Conservation (phyloP, 2,329 filamentous ascomycete species). For the Neonectria coccinea region DNA sequence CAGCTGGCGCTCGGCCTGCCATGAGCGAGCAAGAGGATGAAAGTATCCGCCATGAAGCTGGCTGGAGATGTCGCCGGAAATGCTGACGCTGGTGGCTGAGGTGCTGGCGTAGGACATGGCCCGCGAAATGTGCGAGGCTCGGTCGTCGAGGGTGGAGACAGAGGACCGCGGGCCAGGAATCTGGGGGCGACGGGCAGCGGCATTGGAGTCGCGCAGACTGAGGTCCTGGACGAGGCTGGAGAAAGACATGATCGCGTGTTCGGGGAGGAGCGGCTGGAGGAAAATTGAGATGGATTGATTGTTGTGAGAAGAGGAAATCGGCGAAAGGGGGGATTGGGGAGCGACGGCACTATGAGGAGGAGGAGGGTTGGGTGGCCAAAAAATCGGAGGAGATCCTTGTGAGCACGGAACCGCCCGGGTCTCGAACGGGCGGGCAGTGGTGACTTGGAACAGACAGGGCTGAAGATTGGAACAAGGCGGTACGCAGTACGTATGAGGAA, state of each 20-base stretch:
- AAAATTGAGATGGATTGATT: constrained; percentile 21
- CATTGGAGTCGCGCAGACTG: constrained; percentile 66
- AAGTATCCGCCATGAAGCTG: constrained; percentile 87
- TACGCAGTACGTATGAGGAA: constrained; percentile 1
- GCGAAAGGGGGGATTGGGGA: constrained; percentile 21
- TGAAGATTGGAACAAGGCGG: constrained; percentile 2
- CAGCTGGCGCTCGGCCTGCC: constrained; percentile 87
- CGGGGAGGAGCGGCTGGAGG: constrained; percentile 19
- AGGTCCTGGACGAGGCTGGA: constrained; percentile 75
- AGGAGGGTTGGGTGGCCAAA: constrained; percentile 38
- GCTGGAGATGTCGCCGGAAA: constrained; percentile 80
- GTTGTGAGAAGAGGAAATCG: constrained; percentile 18
- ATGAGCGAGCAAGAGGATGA: constrained; percentile 81
- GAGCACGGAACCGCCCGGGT: constrained; percentile 38
- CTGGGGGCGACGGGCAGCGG: constrained; percentile 58
- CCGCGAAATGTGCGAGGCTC: constrained; percentile 70
- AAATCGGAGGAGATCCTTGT: constrained; percentile 33
- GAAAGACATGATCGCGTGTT: constrained; percentile 67
- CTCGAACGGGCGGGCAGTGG: constrained; percentile 12
- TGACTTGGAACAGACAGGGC: not conserved
- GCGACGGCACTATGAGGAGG: constrained; percentile 30
- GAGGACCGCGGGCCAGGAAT: constrained; percentile 57
- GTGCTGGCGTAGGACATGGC: constrained; percentile 76
- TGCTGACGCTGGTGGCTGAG: constrained; percentile 75
- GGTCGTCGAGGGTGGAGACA: constrained; percentile 69